Evolutionary conservation across 352 stramenopile species (phyloP), one percentile per base, ranked within the genome.

Genomic region (Phytophthora tubulina): DNA sequence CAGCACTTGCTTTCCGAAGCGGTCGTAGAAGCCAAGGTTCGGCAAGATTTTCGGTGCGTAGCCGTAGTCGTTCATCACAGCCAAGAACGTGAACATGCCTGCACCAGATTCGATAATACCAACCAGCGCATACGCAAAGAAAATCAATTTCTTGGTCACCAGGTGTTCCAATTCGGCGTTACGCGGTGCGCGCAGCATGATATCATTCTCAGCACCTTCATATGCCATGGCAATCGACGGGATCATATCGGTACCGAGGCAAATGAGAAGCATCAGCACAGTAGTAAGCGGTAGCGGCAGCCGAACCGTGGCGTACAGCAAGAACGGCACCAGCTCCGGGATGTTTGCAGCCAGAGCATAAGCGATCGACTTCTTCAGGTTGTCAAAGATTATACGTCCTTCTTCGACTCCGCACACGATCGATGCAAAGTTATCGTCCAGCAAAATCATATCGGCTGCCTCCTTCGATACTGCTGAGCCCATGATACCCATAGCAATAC

Each of bases 401-500:
- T 99, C 92, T 76, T 97, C 88, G n/a, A 99, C 95, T 59, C 96
- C 97, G 56, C 76, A 85, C 52, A 99, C 94, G 70, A 99, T 99
- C 2, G 95, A 98, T 2, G 94, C 93, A 75, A 99, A 99, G 80
- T 99, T 99, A 77, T 99, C 97, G 81, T 99, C 91, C 30, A 98
- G 76, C 10, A 99, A 69, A 72, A 99, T 98, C 92, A 99, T 98
- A 59, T 99, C 93, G n/a, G 97, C 94, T 17, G 94, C 94, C 70
- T 98, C 87, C 68, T 98, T 98, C 38, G 97, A 96, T 6, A 99
- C 98, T 59, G 97, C 96, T 32, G 97, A 98, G 63, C 98, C 98
- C 80, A 96, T 97, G 65, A 98, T 98, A 65, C 97, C 98, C 97
- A 99, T 99, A 3, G 98, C 97, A 67, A 99, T 97, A 79, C 97